Base-by-base conservation (phyloP, 208 protist species). In the Crithidia mellificae region DNA sequence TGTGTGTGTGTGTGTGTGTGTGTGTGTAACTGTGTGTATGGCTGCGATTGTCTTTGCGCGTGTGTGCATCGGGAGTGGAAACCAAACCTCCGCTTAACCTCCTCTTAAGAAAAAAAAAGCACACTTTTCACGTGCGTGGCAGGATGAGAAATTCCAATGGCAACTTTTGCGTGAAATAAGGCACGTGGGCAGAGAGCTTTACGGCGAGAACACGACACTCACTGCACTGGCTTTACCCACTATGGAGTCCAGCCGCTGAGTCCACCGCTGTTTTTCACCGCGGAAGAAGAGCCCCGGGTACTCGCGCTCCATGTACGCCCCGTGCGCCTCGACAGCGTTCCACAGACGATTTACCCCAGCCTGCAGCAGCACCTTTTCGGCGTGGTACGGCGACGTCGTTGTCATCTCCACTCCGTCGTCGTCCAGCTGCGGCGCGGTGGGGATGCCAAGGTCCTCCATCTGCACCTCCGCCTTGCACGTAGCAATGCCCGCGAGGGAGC, bases 191-290 rank as follows among this genome's bases (percentile, higher is more conserved):
- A 51, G n/a, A 20, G 27, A 20, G 15, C 14, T 19, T 20, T 57
- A 84, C 20, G 69, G 72, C 30, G 81, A 75, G 38, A 95, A 95
- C 64, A 95, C 81, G 32, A 87, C 75, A 74, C 87, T 92, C 25
- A 90, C 53, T 12, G 76, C 74, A 38, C 81, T 81, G 15, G 82
- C 77, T 44, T 90, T 84, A 24, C 81, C 75, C 14, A 92, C 68
- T 0, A 92, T 34, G 14, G 62, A 74, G 46, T 72, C 70, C 14
- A 88, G 52, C 5, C 77, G 73, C 27, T 75, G 27, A 8, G 50
- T 39, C 81, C 77, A 84, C 51, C 80, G 80, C 55, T 83, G 58
- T 62, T 81, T 85, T 41, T 68, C 64, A n/a, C 84, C 79, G 34
- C 87, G 80, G 55, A 79, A 87, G 64, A 92, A 95, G 1, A 84